Evolutionary conservation across 352 stramenopile genomes (phyloP), one percentile per base, ranked within the genome.

Genomic region (Pythium periplocum): DNA sequence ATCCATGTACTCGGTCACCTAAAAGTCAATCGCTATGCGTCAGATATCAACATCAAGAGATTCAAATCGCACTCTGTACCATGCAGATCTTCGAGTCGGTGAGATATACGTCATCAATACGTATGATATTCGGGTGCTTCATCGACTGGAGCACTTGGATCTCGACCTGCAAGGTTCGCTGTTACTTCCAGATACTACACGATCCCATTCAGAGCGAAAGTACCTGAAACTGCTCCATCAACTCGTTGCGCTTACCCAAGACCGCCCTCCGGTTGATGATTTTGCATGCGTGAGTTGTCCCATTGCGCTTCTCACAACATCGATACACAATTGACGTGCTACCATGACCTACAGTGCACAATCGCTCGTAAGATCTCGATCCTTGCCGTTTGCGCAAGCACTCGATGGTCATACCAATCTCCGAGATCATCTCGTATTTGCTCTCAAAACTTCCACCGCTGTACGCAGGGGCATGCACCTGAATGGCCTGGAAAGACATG

Each of bases 61-160:
- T 44, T 12, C 4, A 56, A 51, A 37, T 32, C 46, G 30, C 36
- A 35, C 6, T 39, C 6, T 51, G 30, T 44, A 89, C 85, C 76
- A 96, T 87, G 61, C 81, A 94, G 47, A 96, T 90, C 59, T 90
- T 88, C 3, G 74, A 82, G 45, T 89, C 76, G 8, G 74, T 92
- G 42, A 91, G 51, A 57, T 91, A 96, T 7, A 95, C 83, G 52
- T 93, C 83, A 52, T 93, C 75, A 48, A 96, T 91, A 47, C 78
- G 78, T 48, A 96, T 93, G 64, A 96, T 96, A 56, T 96, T 95
- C n/a, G 84, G 81, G 46, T 96, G 87, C 26, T 74, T 70, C 63
- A 96, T 73, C 11, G 78, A 90, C 67, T 92, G 76, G n/a, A 96
- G 66, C 54, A 96, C 83, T 70, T 93, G 83, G n/a, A 95, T 87